Evolutionary conservation across 305 asterid genomes (phyloP), one percentile per base, ranked within the genome.

Genomic region (Fraxinus xanthoxyloides): DNA sequence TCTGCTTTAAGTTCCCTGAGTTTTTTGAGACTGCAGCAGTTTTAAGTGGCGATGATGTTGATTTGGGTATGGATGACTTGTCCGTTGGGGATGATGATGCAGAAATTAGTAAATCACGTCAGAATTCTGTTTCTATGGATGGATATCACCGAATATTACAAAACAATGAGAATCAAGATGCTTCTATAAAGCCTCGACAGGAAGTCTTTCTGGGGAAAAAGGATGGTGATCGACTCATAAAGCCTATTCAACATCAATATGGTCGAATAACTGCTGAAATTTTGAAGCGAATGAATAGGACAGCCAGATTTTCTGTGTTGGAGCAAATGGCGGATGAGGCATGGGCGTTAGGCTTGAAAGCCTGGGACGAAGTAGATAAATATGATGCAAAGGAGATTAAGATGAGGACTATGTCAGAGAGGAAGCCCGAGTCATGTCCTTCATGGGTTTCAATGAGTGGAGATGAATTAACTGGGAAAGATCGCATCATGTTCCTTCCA

Each of bases 321-420:
- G 99, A 97, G 82, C 91, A 82, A 88, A 90, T 94, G 98, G 97
- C 91, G 5, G 94, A 90, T 30, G 99, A 97, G 89, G 98, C 99
- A 70, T 93, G 98, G 98, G 85, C 86, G 26, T 85, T 94, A 84
- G 98, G 98, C 63, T 69, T 79, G 80, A 92, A 96, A 88, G 98
- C 98, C 15, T 97, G 98, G 98, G 90, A 92, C 84, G 97, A 93
- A 87, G 90, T 91, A 77, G 89, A 88, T 73, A 87, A 93, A 63
- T 91, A 87, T 54, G 89, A 89, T 23, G 93, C 86, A 34, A 85
- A 89, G 79, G 95, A 90, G 76, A 89, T 91, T 75, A 89, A 84
- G 81, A 89, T 92, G 95, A 88, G 87, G 80, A 86, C 91, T 36
- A 86, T 92, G 83, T 91, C 91, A 17, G 99, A 93, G 82, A 94